Percentiles rank a stretch among this genome's conserved stretches.
phyloP scores from a whole-genome alignment of 257 asterid species.

The Craterostigma plantagineum region DNA sequence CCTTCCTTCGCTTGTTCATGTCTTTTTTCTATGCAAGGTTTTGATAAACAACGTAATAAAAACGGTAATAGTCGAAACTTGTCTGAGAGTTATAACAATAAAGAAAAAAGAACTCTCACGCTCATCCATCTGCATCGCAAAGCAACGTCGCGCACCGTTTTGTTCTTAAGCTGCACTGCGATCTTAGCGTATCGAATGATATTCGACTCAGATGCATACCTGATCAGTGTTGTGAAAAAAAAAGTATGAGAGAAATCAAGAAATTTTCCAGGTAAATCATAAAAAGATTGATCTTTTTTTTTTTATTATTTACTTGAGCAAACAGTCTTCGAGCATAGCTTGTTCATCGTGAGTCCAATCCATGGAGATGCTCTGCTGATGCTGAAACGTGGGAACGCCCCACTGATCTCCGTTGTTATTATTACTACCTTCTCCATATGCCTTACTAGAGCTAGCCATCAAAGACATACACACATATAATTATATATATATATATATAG shows the following conservation, averaged over 20 bases:
- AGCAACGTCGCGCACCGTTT: constrained; percentile 94
- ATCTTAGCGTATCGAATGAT: constrained; percentile 76
- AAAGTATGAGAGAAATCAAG: no score
- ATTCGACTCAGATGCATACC: constrained; percentile 65
- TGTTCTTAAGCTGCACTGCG: constrained; percentile 53
- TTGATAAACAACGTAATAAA: constrained; percentile 6
- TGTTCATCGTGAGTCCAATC: constrained; percentile 92
- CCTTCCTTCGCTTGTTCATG: constrained; percentile 60
- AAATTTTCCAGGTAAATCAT: no score
- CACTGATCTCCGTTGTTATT: constrained; percentile 14
- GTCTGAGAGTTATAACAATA: no score
- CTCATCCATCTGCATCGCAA: constrained; percentile 93
- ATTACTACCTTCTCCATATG: constrained; percentile 15
- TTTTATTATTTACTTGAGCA: constrained; percentile 42
- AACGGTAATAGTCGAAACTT: no score
- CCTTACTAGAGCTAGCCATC: constrained; percentile 33
- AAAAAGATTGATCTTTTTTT: no score
- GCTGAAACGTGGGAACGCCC: constrained; percentile 59
- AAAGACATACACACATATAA: no score
- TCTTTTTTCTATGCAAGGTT: constrained; percentile 57
- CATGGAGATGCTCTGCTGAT: constrained; percentile 59
- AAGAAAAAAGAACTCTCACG: constrained; percentile 23
- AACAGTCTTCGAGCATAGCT: constrained; percentile 41
- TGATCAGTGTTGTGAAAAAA: no score
- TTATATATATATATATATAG: no score